Conservation (phyloP, 192 early-diverging fungal genomes). For the Funneliformis mosseae region DNA sequence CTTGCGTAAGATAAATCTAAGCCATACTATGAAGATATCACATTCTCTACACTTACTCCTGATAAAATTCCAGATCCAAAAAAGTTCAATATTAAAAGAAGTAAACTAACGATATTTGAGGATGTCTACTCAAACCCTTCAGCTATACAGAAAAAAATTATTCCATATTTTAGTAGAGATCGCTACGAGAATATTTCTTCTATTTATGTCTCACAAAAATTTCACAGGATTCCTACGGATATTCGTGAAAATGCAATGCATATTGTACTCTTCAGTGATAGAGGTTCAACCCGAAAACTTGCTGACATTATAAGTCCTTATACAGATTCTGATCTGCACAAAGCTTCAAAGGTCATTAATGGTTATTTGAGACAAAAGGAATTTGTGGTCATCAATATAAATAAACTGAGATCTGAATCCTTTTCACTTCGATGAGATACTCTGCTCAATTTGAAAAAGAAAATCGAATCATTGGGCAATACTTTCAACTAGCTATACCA, state of each 20-base stretch:
- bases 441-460: background rate
- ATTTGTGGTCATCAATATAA: slow-evolving; percentile 24
- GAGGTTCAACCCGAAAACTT: slow-evolving; percentile 26
- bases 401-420: slow-evolving; percentile 15
- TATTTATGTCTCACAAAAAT: slow-evolving; percentile 27
- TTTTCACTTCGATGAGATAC: slow-evolving; percentile 18
- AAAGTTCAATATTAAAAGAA: slow-evolving; percentile 32
- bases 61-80: slow-evolving; percentile 31
- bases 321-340: slow-evolving; percentile 7
- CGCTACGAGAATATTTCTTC: slow-evolving; percentile 29
- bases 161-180: slow-evolving; percentile 25
- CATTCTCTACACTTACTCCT: background rate
- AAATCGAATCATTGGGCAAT: background rate
- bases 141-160: slow-evolving; percentile 34
- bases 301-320: slow-evolving; percentile 29
- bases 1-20: background rate
- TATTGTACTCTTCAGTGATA: slow-evolving; percentile 27
- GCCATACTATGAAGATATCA: too few species aligned
- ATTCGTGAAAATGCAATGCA: slow-evolving; percentile 30
- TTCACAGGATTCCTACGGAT: slow-evolving; percentile 28
- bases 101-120: slow-evolving; percentile 28
- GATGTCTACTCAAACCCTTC: slow-evolving; percentile 16
- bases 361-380: slow-evolving; percentile 28
- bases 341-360: slow-evolving; percentile 10
- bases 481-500: too few species aligned